phyloP scores from a whole-genome alignment of 2,329 filamentous ascomycete genomes.

The Nemania serpens region DNA sequence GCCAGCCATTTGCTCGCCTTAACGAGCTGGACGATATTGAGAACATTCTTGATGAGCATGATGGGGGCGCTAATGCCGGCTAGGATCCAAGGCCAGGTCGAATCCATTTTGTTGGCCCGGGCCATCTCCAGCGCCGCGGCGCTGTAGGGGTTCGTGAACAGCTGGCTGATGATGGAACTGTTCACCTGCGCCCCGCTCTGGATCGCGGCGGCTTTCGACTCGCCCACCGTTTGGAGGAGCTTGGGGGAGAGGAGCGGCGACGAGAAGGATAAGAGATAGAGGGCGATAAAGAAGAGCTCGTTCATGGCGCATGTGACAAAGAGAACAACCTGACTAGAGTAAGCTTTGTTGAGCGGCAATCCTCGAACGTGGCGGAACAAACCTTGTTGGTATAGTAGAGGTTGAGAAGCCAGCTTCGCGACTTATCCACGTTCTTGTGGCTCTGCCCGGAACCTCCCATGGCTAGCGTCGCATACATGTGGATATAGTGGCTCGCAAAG shows the following conservation, averaged over 20 bases:
- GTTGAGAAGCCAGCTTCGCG: slow-evolving; percentile 86
- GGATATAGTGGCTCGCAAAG: slow-evolving; percentile 95
- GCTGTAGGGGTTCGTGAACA: slow-evolving; percentile 89
- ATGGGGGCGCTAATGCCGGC: slow-evolving; percentile 80
- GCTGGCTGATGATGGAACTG: slow-evolving; percentile 69
- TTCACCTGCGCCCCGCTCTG: slow-evolving; percentile 72
- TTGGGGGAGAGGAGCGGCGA: slow-evolving; percentile 87
- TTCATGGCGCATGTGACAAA: slow-evolving; percentile 91
- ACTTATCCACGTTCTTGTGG: slow-evolving; percentile 93
- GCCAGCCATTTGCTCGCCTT: slow-evolving; percentile 92
- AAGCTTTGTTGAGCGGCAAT: slow-evolving; percentile 14
- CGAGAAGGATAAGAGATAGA: slow-evolving; percentile 97
- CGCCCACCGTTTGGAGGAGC: slow-evolving; percentile 68
- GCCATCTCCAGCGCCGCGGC: slow-evolving; percentile 91
- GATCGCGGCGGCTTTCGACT: slow-evolving; percentile 55
- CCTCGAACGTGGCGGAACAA: slow-evolving; percentile 40
- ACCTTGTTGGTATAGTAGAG: slow-evolving; percentile 98
- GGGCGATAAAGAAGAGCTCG: slow-evolving; percentile 96
- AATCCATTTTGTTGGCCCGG: slow-evolving; percentile 90
- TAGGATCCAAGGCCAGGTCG: slow-evolving; percentile 69
- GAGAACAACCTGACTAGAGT: slow-evolving; percentile 71
- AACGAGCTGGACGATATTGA: slow-evolving; percentile 92
- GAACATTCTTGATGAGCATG: slow-evolving; percentile 89
- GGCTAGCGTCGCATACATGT: slow-evolving; percentile 94
- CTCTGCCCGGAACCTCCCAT: slow-evolving; percentile 81